Base-by-base conservation (phyloP, 805 yeast genomes). In the Ogataea salicorniae region DNA sequence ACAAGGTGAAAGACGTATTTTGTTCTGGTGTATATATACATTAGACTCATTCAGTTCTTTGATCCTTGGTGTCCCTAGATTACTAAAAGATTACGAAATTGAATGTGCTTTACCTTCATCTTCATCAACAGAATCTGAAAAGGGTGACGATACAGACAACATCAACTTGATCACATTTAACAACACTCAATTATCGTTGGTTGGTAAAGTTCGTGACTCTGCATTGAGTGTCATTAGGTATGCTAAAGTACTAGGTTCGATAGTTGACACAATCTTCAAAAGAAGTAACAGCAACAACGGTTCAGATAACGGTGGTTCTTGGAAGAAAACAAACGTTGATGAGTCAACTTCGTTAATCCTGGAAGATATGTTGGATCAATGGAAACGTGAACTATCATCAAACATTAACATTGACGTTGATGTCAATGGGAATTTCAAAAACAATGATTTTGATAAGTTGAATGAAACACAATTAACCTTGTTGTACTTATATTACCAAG, bases 21-120 rank as follows among this genome's bases (percentile, higher is more conserved):
- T 87, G 37, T 90, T 90, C 57, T 90, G 97, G 97, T 81, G 88
- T 52, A 77, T 83, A 39, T 89, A 87, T 63, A 74, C 82, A 29
- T 71, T 90, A 53, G 97, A 90, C 62, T 75, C 81, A 3, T 87
- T 87, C 59, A 72, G 87, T 23, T 80, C 92, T 3, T 74, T 87
- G 50, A 82, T 82, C 49, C 67, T 89, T 42, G 97, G 97, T 41
- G 87, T 87, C 36, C 96, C 96, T 5, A 71, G 95, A 52, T 67
- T 88, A 42, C 66, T 89, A 26, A 84, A 84, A 58, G 96, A 87
- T 60, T 80, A 79, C 57, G 95, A 87, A 62, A 80, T 89, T 43
- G 95, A 88, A 62, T 88, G 96, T 71, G 91, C 92, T 1, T 67
- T 86, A 57, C 96, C 97, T 1, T 80, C 84, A 4, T 54, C 63